Evolutionary conservation across 2,329 filamentous ascomycete species (phyloP).

Genomic region (Periconia macrospinosa): DNA sequence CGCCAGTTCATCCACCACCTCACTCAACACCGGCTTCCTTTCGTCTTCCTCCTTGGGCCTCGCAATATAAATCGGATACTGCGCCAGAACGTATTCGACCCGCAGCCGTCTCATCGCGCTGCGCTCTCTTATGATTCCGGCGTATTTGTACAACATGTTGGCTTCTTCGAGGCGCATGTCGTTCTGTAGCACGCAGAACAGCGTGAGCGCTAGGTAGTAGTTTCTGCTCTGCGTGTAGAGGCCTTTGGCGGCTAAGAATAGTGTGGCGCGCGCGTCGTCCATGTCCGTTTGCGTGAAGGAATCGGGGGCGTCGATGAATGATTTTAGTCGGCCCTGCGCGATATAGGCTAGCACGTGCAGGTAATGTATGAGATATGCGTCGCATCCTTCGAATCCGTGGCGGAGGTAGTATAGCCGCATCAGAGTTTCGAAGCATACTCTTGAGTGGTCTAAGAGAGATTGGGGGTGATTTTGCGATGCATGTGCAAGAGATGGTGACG

Average conservation of each 20-base stretch:
- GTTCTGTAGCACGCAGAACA: background rate
- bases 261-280: background rate
- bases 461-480: background rate
- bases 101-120: background rate
- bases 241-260: slow-evolving; percentile 5
- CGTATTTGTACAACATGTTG: background rate
- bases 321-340: background rate
- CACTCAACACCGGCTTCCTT: background rate
- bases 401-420: slow-evolving; percentile 5
- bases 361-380: background rate
- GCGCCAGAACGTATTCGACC: background rate
- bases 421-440: background rate
- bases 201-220: slow-evolving; percentile 1
- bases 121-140: background rate
- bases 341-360: background rate
- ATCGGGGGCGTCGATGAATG: background rate
- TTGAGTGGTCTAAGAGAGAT: background rate
- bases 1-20: background rate
- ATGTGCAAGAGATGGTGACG: background rate
- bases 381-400: background rate
- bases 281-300: background rate
- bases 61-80: background rate
- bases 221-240: slow-evolving; percentile 2
- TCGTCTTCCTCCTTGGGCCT: background rate
- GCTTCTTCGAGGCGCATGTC: slow-evolving; percentile 2